Evolutionary conservation across 352 stramenopile species (phyloP), one percentile per base, ranked within the genome.

Genomic region (Pythium apleroticum): DNA sequence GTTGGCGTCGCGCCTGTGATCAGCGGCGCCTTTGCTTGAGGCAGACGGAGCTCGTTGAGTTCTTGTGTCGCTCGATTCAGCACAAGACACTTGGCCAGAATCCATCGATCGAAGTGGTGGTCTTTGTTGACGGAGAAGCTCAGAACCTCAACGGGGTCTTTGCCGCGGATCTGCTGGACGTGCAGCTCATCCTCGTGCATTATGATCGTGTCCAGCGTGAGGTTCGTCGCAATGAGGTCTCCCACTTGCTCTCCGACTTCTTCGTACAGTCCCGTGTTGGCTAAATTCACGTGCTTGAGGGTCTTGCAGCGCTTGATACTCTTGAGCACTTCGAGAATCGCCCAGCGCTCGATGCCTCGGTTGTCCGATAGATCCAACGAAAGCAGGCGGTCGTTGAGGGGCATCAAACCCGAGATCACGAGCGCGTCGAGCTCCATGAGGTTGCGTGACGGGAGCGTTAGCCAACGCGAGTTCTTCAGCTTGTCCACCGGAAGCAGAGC

Each of bases 301-400:
- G 80, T 84, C 30, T 70, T 69, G 49, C 77, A 89, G 31, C 76
- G 35, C 35, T 69, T 71, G 49, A 93, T 87, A n/a, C 60, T 78
- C 39, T 71, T 60, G 7, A 93, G 57, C 2, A 93, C 39, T 48
- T 83, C 76, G 1, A 90, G 60, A 15, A 91, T 76, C 0, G 68
- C 77, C 63, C 76, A 76, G 31, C 74, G 73, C 20, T 86, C 73
- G 24, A 91, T 76, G 15, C 57, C 69, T 30, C 60, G 62, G 19
- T 93, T 91, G 58, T 80, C 59, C 0, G 81, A 85, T 24, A 93
- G 49, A 65, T 93, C 81, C n/a, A 93, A 65, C 1, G 79, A 81
- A 22, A 91, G 52, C 20, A 93, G 39, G 37, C 76, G 75, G 3
- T 8, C 60, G 50, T 91, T 93, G 4, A 81, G 59, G 8, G 79